phyloP scores from a whole-genome alignment of 768 basidiomycete species.

The Tricholoma flavovirens region DNA sequence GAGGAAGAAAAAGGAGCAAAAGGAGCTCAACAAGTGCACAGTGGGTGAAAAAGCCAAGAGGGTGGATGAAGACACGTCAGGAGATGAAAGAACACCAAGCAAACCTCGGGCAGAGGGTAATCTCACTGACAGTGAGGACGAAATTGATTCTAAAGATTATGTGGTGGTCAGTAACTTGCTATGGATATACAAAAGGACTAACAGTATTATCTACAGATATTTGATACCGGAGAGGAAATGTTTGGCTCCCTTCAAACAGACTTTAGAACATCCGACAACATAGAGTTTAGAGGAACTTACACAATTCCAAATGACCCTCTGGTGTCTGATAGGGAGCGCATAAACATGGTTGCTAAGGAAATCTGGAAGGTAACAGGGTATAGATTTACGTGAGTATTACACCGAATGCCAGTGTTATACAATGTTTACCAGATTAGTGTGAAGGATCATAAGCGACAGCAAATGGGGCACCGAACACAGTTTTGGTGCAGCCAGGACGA shows the following conservation, averaged over 20 bases:
- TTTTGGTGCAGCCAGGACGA: no score
- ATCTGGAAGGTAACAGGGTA: no score
- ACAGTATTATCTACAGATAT: not conserved
- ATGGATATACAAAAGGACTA: not conserved
- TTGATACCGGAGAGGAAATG: no score
- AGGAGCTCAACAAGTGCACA: no score
- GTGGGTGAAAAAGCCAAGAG: not conserved
- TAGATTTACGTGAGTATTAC: conserved; percentile 13
- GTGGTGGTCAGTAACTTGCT: not conserved
- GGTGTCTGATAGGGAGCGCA: no score
- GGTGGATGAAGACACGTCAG: not conserved
- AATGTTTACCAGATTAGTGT: conserved; percentile 8
- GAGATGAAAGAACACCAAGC: not conserved
- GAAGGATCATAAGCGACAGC: no score
- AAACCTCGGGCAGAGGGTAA: not conserved
- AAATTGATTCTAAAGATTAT: no score
- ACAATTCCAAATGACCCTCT: no score
- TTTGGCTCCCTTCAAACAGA: not conserved
- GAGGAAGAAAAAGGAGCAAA: not conserved
- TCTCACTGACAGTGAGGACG: not conserved
- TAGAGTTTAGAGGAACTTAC: no score
- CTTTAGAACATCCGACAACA: not conserved
- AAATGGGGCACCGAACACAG: conserved; percentile 18
- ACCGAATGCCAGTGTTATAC: conserved; percentile 4
- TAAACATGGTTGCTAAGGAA: no score